These are phyloP conservation scores for Reticulascus tulasneorum DNA, from an alignment of 2,329 filamentous ascomycete species.

Conservation along the genomic window DNA sequence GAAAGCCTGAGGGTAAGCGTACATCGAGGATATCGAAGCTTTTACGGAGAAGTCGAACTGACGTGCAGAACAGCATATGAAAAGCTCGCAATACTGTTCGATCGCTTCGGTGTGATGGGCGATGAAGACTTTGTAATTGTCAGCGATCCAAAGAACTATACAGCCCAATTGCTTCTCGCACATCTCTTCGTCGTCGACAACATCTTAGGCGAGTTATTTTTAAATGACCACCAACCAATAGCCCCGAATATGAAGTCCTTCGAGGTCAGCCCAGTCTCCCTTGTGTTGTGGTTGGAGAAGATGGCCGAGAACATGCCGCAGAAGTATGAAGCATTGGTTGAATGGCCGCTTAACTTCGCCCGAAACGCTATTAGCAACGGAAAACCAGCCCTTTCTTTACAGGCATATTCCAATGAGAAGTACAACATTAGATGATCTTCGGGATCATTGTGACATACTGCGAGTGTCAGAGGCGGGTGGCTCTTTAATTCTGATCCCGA, in stretches of 20 bases:
- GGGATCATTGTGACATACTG: no score
- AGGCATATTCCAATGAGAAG: no score
- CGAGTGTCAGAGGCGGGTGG: no score
- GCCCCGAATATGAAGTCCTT: no score
- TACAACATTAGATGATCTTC: no score
- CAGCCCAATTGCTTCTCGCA: conserved; percentile 30
- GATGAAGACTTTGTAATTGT: conserved; percentile 28
- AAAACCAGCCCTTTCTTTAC: no score
- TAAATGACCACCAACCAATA: no score
- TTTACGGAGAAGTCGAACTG: no score
- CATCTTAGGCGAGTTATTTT: conserved; percentile 19
- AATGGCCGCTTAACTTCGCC: conserved; percentile 25
- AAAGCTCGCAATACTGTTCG: conserved; percentile 23
- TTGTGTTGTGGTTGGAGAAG: conserved; percentile 33
- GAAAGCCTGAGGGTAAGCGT: no score
- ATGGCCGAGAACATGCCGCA: conserved; percentile 27
- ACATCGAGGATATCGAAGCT: no score
- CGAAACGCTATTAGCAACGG: conserved; percentile 15
- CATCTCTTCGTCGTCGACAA: conserved; percentile 31
- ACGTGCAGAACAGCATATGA: conserved; percentile 22
- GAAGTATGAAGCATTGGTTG: conserved; percentile 26
- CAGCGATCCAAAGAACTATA: conserved; percentile 23
- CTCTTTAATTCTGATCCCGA: no score
- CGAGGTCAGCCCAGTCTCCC: no score
- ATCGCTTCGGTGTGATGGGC: conserved; percentile 20